Conservation (phyloP, 1,284 basidiomycete genomes). For the Leccinum subatratum region DNA sequence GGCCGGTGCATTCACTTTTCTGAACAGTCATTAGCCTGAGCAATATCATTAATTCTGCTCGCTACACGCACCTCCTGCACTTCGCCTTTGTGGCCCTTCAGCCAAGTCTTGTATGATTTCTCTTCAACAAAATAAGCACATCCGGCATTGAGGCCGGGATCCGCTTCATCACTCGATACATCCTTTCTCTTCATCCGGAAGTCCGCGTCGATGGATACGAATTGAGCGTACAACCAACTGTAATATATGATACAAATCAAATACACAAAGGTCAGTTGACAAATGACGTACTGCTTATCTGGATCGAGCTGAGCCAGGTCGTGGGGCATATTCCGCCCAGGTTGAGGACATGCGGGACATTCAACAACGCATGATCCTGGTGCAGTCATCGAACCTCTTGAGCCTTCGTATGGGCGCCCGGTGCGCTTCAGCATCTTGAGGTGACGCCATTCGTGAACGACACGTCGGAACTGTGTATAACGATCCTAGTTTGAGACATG, state of each 20-base stretch:
- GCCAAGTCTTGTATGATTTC: not conserved
- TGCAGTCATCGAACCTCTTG: not conserved
- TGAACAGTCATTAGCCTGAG: not conserved
- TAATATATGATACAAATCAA: no score
- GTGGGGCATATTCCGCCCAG: not conserved
- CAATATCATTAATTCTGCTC: not conserved
- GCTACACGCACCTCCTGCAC: not conserved
- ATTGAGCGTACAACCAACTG: not conserved
- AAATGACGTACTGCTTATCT: not conserved
- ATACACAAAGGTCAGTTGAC: no score
- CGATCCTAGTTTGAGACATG: not conserved
- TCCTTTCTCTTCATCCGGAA: not conserved
- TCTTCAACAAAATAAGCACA: not conserved
- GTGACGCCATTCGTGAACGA: not conserved
- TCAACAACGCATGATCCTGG: not conserved
- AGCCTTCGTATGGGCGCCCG: not conserved
- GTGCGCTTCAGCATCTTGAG: not conserved
- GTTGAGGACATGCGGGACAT: not conserved
- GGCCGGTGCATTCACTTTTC: not conserved
- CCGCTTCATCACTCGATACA: not conserved
- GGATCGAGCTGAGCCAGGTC: not conserved
- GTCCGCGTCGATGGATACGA: not conserved
- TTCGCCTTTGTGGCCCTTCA: not conserved
- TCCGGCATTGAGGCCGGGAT: not conserved
- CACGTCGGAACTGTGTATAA: not conserved